Evolutionary conservation across 495 filamentous ascomycete genomes (phyloP), one percentile per base, ranked within the genome.

Genomic region (Parathielavia hyrcaniae): DNA sequence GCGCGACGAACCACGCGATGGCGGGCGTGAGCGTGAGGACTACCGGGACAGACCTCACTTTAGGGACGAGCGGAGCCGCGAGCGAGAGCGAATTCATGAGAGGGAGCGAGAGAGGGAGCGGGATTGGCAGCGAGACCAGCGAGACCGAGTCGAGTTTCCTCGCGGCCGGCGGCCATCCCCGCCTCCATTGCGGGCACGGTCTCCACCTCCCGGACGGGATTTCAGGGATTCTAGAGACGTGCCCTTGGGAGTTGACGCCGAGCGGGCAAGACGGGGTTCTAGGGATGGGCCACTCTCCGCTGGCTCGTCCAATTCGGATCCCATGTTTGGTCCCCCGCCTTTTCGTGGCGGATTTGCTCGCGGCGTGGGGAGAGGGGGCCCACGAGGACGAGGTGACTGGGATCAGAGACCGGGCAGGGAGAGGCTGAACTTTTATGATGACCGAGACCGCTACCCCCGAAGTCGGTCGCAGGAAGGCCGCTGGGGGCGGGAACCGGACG

Each of bases 391-490:
- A 14, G 83, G 81, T 5, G 85, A 87, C 49, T 87, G 82, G 81
- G 85, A 86, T 46, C 76, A 79, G 60, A 81, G 83, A 40, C 78
- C 77, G 57, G 82, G 83, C 8, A 78, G 86, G 56, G 80, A 81
- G 4, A 58, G 68, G 32, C 64, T 53, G 8, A 53, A 19, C 6
- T 75, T 75, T 0, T 84, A 80, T 63, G 74, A 82, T 9, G 85
- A 89, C 12, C 57, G 62, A 19, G 71, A 77, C 45, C 71, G 75
- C 52, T 75, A 76, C 49, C 74, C 76, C 39, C 79, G 87, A 48
- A 87, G 86, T 65, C 80, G 85, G 34, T 90, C 88, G 38, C 82
- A 86, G 46, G 86, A 89, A 62, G 77, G 79, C 34, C 81, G 86
- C 50, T 81, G 73, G 69, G 72, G 68, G 26, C 74, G 74, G 60